Evolutionary conservation across 23 red algal genomes (phyloP).

Genomic region (Cyanidioschyzon merolae): DNA sequence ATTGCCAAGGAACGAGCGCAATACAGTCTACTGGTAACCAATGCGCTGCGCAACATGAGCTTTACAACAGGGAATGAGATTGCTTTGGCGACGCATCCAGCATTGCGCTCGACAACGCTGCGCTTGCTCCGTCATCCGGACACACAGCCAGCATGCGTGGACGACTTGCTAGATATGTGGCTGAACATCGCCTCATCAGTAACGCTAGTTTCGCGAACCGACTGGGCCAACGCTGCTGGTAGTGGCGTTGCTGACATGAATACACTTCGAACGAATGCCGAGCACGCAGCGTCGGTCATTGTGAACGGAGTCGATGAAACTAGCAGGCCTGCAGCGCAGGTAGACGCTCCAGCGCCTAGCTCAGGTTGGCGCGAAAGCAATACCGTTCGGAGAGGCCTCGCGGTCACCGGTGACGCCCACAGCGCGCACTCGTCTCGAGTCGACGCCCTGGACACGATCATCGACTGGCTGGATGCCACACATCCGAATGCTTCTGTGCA

Average conservation of each 20-base stretch:
- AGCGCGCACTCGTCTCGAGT: conserved; percentile 4
- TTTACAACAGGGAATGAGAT: conserved; percentile 50
- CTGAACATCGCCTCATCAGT: conserved; percentile 56
- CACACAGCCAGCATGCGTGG: conserved; percentile 30
- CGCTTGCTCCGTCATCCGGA: conserved; percentile 34
- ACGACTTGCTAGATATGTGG: conserved; percentile 70
- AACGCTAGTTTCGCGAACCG: conserved; percentile 19
- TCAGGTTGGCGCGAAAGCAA: not conserved
- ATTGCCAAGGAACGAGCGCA: conserved; percentile 41
- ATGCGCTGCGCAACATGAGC: conserved; percentile 69
- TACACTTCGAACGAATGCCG: not conserved
- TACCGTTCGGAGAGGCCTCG: not conserved
- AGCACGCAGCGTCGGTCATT: not conserved
- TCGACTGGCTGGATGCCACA: conserved; percentile 50
- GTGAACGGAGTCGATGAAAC: not conserved
- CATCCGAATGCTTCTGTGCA: conserved; percentile 25
- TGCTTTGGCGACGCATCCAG: conserved; percentile 30
- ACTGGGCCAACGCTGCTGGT: not conserved
- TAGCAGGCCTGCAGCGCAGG: not conserved
- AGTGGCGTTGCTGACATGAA: not conserved
- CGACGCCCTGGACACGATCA: conserved; percentile 40
- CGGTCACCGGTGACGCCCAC: conserved; percentile 16
- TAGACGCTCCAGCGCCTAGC: not conserved
- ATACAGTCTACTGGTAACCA: conserved; percentile 38
- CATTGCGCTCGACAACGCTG: conserved; percentile 30